phyloP scores from a whole-genome alignment of 345 rosid genomes.

The Citrus sinensis region DNA sequence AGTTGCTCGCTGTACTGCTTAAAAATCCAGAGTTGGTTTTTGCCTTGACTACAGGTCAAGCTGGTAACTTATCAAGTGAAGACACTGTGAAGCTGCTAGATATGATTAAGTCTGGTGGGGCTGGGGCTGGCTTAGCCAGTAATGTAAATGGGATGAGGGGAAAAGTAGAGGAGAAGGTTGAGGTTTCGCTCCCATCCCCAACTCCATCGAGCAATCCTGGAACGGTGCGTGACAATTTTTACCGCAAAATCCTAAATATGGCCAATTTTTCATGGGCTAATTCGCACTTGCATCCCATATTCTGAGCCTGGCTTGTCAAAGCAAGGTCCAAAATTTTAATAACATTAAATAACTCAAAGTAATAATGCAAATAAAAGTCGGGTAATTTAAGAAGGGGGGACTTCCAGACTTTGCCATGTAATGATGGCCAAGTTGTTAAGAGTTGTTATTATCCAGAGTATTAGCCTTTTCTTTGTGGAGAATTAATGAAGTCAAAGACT shows the following conservation, averaged over 20 bases:
- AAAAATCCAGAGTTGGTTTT: constrained; percentile 89
- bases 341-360: not conserved
- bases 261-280: constrained; percentile 5
- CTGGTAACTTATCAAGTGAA: constrained; percentile 52
- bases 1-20: constrained; percentile 87
- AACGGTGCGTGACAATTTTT: constrained; percentile 60
- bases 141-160: constrained; percentile 27
- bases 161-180: constrained; percentile 59
- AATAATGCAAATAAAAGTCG: not conserved
- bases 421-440: not conserved
- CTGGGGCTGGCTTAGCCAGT: constrained; percentile 31
- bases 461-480: not conserved
- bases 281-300: constrained; percentile 7
- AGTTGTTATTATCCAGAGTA: not conserved
- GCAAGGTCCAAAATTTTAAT: not conserved
- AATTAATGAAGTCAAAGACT: not conserved
- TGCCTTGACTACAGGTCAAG: constrained; percentile 84
- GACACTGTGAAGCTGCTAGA: constrained; percentile 84
- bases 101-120: constrained; percentile 61
- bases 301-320: not conserved
- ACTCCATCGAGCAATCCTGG: constrained; percentile 85
- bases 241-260: constrained; percentile 17
- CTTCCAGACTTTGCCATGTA: not conserved
- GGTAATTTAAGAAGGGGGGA: not conserved
- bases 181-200: constrained; percentile 95